phyloP scores from a whole-genome alignment of 208 protist species.

The Plasmodiophora brassicae region DNA sequence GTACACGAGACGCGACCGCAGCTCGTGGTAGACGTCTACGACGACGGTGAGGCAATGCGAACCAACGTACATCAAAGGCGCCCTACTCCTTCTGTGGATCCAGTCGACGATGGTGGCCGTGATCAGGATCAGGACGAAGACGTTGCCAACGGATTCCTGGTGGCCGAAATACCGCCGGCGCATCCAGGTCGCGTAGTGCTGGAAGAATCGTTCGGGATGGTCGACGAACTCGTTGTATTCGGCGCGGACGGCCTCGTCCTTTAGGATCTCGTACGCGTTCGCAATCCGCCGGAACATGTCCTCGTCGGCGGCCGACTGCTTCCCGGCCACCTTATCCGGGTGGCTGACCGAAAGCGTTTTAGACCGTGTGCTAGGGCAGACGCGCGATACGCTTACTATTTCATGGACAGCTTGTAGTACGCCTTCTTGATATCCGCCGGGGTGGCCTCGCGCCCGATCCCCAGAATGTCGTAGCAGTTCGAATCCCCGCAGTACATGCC shows the following conservation, averaged over 20 bases:
- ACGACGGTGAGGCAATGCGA: too few relatives aligned
- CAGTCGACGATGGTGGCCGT: neutral
- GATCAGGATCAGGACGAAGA: neutral
- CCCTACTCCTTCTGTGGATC: neutral
- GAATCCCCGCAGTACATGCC: neutral
- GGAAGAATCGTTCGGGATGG: neutral
- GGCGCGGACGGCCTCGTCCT: neutral
- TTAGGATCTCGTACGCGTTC: neutral
- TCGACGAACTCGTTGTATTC: constrained; percentile 22
- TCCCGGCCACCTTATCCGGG: neutral
- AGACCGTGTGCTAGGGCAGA: too few relatives aligned
- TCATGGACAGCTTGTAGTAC: neutral
- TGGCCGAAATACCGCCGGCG: neutral
- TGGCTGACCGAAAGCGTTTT: too few relatives aligned
- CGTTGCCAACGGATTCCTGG: neutral
- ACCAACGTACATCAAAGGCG: too few relatives aligned
- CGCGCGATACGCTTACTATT: too few relatives aligned
- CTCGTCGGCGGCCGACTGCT: neutral
- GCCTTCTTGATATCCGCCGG: neutral
- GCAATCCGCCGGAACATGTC: neutral
- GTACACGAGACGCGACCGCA: neutral
- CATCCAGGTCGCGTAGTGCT: neutral
- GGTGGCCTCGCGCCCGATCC: neutral
- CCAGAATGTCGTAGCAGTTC: neutral
- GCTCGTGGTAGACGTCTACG: neutral